Percentiles rank a stretch among this genome's conserved stretches.
Evolutionary conservation across 2,329 filamentous ascomycete species (phyloP).

Genomic region (Aspergillus phoenicis): DNA sequence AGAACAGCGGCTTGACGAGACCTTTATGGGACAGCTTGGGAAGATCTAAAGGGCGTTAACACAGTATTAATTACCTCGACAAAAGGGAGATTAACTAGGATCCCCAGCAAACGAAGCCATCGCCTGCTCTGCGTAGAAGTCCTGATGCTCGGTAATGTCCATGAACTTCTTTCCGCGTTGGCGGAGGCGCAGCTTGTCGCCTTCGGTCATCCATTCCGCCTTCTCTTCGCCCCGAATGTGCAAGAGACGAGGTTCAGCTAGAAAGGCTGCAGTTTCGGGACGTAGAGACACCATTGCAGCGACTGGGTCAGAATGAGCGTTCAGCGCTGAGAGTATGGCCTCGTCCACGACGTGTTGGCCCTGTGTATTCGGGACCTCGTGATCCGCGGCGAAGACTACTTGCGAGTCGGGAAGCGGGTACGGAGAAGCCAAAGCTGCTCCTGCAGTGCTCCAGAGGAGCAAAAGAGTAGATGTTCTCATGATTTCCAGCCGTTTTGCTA

Average conservation of each 20-base stretch:
- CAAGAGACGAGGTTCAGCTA: constrained; percentile 1
- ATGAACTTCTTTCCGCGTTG: constrained; percentile 4
- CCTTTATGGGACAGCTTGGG: neutral
- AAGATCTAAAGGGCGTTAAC: neutral
- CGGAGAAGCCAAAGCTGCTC: neutral
- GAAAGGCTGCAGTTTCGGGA: neutral
- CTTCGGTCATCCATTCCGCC: constrained; percentile 9
- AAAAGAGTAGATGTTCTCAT: neutral
- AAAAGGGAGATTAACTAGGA: neutral
- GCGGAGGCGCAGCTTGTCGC: constrained; percentile 6
- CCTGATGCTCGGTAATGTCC: neutral
- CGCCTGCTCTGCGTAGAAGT: constrained; percentile 1
- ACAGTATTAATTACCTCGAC: neutral
- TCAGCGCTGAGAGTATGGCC: neutral
- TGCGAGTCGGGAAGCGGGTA: neutral
- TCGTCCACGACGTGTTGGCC: neutral
- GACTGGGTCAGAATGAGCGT: neutral
- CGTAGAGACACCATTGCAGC: neutral
- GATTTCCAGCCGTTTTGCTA: neutral
- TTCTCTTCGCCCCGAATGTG: neutral
- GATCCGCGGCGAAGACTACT: neutral
- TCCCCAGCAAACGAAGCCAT: neutral
- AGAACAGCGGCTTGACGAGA: constrained; percentile 1
- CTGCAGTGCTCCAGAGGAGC: neutral
- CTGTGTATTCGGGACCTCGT: neutral